phyloP scores from a whole-genome alignment of 768 basidiomycete genomes.

The Mycena filopes region DNA sequence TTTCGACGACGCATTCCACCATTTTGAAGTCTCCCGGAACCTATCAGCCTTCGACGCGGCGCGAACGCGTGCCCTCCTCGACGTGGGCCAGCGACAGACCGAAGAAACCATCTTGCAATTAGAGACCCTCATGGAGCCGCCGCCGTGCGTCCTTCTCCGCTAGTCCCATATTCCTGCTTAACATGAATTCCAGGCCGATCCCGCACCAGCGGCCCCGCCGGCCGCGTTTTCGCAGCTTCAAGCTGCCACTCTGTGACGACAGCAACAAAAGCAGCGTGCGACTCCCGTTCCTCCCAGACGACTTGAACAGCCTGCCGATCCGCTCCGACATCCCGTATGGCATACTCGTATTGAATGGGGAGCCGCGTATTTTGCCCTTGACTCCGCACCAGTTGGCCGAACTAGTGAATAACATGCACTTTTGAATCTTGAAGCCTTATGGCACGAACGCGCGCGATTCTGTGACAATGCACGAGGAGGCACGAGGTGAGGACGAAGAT shows the following conservation, averaged over 20 bases:
- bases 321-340: conserved; percentile 15
- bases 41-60: conserved; percentile 21
- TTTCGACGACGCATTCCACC: conserved; percentile 25
- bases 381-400: conserved; percentile 9
- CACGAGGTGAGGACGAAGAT: too few relatives aligned
- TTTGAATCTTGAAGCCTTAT: background rate
- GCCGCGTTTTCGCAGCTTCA: conserved; percentile 17
- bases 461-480: too few relatives aligned
- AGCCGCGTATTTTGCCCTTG: conserved; percentile 24
- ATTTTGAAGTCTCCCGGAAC: conserved; percentile 25
- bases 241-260: conserved; percentile 19
- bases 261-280: conserved; percentile 8
- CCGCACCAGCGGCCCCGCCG: conserved; percentile 7
- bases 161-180: background rate
- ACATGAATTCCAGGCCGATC: background rate
- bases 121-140: conserved; percentile 20
- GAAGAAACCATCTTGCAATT: conserved; percentile 11
- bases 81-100: conserved; percentile 17
- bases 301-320: conserved; percentile 20
- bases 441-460: too few relatives aligned
- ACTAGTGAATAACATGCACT: conserved; percentile 9
- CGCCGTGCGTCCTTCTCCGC: background rate
- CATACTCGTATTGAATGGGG: conserved; percentile 21
- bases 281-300: conserved; percentile 16
- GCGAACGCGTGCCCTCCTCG: conserved; percentile 19